Conservation (phyloP, 495 filamentous ascomycete species). For the Aspergillus kassunensis region DNA sequence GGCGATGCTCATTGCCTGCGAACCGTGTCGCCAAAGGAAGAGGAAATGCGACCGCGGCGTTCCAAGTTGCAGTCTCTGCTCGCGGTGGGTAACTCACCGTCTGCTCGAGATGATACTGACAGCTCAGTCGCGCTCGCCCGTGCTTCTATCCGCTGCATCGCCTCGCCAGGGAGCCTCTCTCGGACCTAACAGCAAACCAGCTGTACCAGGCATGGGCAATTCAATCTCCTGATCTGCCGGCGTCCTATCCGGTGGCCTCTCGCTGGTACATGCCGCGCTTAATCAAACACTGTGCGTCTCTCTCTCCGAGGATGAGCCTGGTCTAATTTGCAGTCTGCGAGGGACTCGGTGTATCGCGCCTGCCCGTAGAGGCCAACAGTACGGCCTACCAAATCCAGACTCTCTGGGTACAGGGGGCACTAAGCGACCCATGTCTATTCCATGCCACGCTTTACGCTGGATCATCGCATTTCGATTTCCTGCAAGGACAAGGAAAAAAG, state of each 20-base stretch:
- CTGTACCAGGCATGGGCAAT: not conserved
- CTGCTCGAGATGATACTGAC: too few species aligned
- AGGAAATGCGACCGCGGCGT: constrained; percentile 3
- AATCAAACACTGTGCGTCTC: not conserved
- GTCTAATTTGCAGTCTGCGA: not conserved
- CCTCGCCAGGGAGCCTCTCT: not conserved
- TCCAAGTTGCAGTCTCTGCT: constrained; percentile 2
- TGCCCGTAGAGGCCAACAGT: not conserved
- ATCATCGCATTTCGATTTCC: constrained; percentile 6
- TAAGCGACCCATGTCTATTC: constrained; percentile 9
- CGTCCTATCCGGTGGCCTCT: not conserved
- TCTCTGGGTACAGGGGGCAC: not conserved
- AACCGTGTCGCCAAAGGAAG: constrained; percentile 5
- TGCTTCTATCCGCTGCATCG: constrained; percentile 2
- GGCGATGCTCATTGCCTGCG: constrained; percentile 4
- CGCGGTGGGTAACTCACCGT: not conserved
- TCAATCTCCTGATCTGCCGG: not conserved
- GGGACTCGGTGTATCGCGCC: not conserved
- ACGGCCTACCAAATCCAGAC: constrained; percentile 4
- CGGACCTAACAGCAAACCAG: not conserved
- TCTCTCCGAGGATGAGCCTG: not conserved
- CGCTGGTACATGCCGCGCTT: constrained; percentile 8
- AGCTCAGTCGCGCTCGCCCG: not conserved
- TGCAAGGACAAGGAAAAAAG: not conserved
- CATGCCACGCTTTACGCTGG: constrained; percentile 8